Conservation (phyloP, 495 filamentous ascomycete genomes). For the Talaromyces ruber region DNA sequence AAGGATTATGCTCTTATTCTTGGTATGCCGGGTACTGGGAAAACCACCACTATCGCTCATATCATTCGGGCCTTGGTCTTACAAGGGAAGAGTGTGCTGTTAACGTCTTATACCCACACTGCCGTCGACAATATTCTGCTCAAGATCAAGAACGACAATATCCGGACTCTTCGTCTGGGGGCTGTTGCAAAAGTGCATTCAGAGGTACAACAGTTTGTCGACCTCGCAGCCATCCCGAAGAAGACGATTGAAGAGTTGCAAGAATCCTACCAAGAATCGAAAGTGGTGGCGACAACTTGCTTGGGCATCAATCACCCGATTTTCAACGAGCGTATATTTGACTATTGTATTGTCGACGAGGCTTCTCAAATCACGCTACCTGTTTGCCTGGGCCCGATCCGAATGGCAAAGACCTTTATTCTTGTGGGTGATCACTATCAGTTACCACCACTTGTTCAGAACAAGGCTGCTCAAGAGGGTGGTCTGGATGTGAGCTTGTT, state of each 20-base stretch:
- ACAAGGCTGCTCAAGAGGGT: slow-evolving; percentile 74
- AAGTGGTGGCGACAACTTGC: slow-evolving; percentile 90
- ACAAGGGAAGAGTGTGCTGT: slow-evolving; percentile 83
- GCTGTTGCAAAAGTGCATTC: slow-evolving; percentile 75
- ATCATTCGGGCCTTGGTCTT: slow-evolving; percentile 87
- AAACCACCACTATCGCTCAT: slow-evolving; percentile 95
- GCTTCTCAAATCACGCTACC: slow-evolving; percentile 96
- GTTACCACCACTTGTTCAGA: slow-evolving; percentile 87
- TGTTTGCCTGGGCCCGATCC: slow-evolving; percentile 85
- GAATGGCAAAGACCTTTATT: slow-evolving; percentile 88
- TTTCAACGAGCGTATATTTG: slow-evolving; percentile 83
- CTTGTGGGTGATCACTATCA: slow-evolving; percentile 96
- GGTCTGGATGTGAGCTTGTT: slow-evolving; percentile 91
- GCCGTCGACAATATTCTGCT: slow-evolving; percentile 96
- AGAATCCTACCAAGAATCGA: slow-evolving; percentile 69
- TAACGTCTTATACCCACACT: slow-evolving; percentile 94
- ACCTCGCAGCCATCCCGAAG: slow-evolving; percentile 61
- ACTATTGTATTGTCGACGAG: slow-evolving; percentile 98
- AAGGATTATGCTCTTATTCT: slow-evolving; percentile 90
- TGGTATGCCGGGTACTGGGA: slow-evolving; percentile 96
- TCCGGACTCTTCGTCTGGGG: slow-evolving; percentile 77
- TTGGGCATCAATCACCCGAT: slow-evolving; percentile 81
- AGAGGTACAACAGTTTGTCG: slow-evolving; percentile 75
- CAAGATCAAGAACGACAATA: slow-evolving; percentile 72
- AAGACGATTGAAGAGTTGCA: slow-evolving; percentile 74